Base-by-base conservation (phyloP, 768 basidiomycete species). In the Russula virescens region DNA sequence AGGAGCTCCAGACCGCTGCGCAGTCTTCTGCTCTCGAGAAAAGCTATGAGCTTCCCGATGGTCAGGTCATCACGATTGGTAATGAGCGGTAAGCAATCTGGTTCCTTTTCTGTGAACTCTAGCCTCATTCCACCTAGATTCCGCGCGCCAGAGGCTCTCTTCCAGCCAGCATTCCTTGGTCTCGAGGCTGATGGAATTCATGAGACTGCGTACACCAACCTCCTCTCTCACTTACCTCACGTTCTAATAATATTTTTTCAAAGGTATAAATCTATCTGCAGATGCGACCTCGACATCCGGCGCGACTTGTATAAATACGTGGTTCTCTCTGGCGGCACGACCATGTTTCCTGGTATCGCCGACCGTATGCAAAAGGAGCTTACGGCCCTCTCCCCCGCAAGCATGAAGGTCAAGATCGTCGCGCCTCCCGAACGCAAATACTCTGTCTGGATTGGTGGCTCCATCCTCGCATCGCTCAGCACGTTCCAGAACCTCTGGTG, bases 401-500 rank as follows among this genome's bases (percentile, higher is more conserved):
- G 88, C 77, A 89, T 95, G 89, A 95, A 94, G 82, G 88, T 94
- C 78, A 94, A 92, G 85, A 92, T 94, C 60, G 88, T 92, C 62
- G 90, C 93, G 63, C 93, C 94, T 55, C 92, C 93, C 58, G 93
- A 96, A 80, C 81, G 93, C 70, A 96, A 92, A 75, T 94, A 94
- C 83, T 93, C 91, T 58, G 94, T 95, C 76, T 97, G 94, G 91
- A 94, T 94, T 69, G 89, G 89, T 78, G 89, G 88, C 63, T 88
- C 87, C 47, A 91, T 90, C 70, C 77, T 91, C 68, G 94, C 93
- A 49, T 94, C 91, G 35, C 83, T 97, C 54, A 88, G 85, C 72
- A 95, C 94, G 69, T 96, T 96, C 94, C 94, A 96, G 80, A 94
- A 94, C 74, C 78, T 95, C 77, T 97, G 94, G 93, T 88, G 88